These are phyloP conservation scores for Jatropha curcas DNA, from an alignment of 345 rosid species.

Conservation along the genomic window DNA sequence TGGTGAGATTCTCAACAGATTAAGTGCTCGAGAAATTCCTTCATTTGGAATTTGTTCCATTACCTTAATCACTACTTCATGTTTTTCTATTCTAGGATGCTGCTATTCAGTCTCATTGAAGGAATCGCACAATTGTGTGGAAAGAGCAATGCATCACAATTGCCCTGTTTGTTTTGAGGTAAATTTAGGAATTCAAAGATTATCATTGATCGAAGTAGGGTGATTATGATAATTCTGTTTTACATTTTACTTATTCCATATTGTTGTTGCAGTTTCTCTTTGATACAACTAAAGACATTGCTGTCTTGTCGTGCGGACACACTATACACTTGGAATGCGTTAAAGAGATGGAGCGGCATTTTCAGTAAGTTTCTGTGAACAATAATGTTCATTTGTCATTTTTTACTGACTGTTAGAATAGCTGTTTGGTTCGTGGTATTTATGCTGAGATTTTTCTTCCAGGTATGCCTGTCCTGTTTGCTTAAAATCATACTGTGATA, in stretches of 20 bases:
- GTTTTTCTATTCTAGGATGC: slow-evolving; percentile 41
- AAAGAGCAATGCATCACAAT: slow-evolving; percentile 72
- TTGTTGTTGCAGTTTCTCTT: slow-evolving; percentile 56
- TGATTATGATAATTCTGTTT: background rate
- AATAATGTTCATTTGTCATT: background rate
- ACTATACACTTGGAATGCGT: slow-evolving; percentile 77
- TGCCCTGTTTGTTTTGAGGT: slow-evolving; percentile 74
- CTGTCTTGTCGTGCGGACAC: slow-evolving; percentile 73
- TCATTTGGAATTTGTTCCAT: background rate
- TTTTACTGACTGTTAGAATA: background rate
- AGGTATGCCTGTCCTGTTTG: slow-evolving; percentile 69
- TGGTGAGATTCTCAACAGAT: slow-evolving; percentile 30
- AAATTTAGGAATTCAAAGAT: slow-evolving; percentile 4
- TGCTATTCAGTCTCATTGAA: slow-evolving; percentile 54
- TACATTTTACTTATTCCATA: background rate
- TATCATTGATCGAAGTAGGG: background rate
- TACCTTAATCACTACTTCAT: background rate
- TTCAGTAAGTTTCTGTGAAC: slow-evolving; percentile 42
- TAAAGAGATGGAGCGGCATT: slow-evolving; percentile 61
- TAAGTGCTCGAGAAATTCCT: background rate
- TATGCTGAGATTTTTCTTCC: slow-evolving; percentile 16
- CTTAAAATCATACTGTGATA: slow-evolving; percentile 53
- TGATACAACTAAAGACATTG: slow-evolving; percentile 60
- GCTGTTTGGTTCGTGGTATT: background rate
- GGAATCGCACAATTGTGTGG: slow-evolving; percentile 61